phyloP scores from a whole-genome alignment of 805 yeast genomes.

The Danielozyma ontarioensis region DNA sequence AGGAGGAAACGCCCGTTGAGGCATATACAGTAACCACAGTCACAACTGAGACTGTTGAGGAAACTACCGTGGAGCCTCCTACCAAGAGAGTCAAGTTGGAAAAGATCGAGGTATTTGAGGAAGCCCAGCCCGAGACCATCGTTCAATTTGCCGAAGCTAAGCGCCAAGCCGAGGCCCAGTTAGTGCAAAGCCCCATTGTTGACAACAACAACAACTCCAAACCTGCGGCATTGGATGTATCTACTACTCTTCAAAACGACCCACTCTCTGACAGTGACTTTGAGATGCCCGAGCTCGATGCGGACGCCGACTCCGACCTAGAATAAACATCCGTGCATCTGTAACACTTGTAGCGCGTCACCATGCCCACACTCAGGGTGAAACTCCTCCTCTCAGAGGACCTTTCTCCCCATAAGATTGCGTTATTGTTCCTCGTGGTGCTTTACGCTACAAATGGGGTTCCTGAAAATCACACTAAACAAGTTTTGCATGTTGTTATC shows the following conservation, averaged over 20 bases:
- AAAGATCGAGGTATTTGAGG: slow-evolving; percentile 1
- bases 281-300: slow-evolving; percentile 45
- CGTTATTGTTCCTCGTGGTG: slow-evolving; percentile 43
- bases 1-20: neutral
- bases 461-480: slow-evolving; percentile 8
- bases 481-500: slow-evolving; percentile 13
- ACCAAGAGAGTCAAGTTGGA: slow-evolving; percentile 3
- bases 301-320: slow-evolving; percentile 41
- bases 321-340: slow-evolving; percentile 13
- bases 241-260: slow-evolving; percentile 15
- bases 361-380: slow-evolving; percentile 1
- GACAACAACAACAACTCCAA: neutral
- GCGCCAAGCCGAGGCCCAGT: slow-evolving; percentile 8
- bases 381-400: slow-evolving; percentile 31
- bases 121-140: slow-evolving; percentile 2
- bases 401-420: slow-evolving; percentile 52
- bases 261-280: slow-evolving; percentile 42
- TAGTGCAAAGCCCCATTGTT: slow-evolving; percentile 1
- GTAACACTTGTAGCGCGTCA: neutral
- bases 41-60: too few species aligned
- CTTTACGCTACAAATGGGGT: slow-evolving; percentile 40
- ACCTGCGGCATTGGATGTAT: neutral
- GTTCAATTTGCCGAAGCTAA: slow-evolving; percentile 7
- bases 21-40: too few species aligned
- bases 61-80: too few species aligned